A percentile compares a stretch with the other conserved stretches of the same genome.
These are phyloP conservation scores for Diaporthe vaccinii DNA, from an alignment of 2,329 filamentous ascomycete genomes.

Conservation along the genomic window DNA sequence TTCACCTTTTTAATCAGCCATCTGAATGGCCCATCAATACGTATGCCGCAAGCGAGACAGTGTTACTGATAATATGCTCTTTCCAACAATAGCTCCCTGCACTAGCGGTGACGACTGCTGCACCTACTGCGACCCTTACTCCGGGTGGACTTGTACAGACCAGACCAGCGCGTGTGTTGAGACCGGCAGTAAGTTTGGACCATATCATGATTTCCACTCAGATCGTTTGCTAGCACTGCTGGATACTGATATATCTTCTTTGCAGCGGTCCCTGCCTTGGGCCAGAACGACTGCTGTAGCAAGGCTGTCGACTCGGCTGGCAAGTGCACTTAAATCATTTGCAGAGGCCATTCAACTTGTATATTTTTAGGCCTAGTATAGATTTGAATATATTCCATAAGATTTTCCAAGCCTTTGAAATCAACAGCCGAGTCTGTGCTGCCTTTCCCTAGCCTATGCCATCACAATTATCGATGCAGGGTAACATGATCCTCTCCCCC, in stretches of 20 bases:
- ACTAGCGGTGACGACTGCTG: constrained; percentile 12
- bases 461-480: too few relatives aligned
- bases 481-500: not conserved
- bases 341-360: not conserved
- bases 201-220: not conserved
- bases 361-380: not conserved
- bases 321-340: constrained; percentile 3
- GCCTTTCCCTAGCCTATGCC: too few relatives aligned
- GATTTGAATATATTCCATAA: not conserved
- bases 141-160: constrained; percentile 8
- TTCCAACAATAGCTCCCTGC: constrained; percentile 5
- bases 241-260: not conserved
- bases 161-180: not conserved
- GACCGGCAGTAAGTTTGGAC: not conserved
- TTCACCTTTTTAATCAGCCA: not conserved
- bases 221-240: not conserved
- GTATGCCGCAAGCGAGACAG: accelerated
- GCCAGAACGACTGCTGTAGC: constrained; percentile 14
- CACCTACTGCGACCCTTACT: constrained; percentile 8
- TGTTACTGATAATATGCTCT: not conserved
- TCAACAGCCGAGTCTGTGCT: not conserved
- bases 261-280: constrained; percentile 2
- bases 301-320: constrained; percentile 5
- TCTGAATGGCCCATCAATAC: not conserved
- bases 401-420: not conserved